These are phyloP conservation scores for Beauveria bassiana DNA, from an alignment of 2,329 filamentous ascomycete genomes.

Conservation along the genomic window DNA sequence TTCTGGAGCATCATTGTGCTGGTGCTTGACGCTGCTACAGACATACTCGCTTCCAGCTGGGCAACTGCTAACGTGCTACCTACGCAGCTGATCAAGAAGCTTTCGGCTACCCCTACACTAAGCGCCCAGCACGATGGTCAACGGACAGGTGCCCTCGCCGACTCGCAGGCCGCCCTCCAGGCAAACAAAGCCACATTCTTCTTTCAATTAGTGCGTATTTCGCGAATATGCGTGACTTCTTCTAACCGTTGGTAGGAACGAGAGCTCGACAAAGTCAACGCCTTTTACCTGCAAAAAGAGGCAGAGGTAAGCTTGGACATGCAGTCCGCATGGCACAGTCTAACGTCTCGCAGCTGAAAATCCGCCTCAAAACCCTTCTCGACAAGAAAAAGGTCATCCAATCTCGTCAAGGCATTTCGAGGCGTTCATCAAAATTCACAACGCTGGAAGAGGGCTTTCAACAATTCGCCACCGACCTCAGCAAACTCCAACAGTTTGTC, in stretches of 20 bases:
- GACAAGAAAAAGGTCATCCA: slow-evolving; percentile 94
- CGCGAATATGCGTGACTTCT: slow-evolving; percentile 19
- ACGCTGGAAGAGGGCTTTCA: slow-evolving; percentile 95
- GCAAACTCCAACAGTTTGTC: slow-evolving; percentile 97
- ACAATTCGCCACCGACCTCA: slow-evolving; percentile 91
- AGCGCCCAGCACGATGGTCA: slow-evolving; percentile 62
- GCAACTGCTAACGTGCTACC: slow-evolving; percentile 7
- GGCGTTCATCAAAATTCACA: slow-evolving; percentile 87
- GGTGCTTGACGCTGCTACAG: background rate
- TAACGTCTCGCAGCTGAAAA: slow-evolving; percentile 61
- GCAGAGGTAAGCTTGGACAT: slow-evolving; percentile 62
- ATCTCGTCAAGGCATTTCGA: slow-evolving; percentile 70
- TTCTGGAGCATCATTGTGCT: background rate
- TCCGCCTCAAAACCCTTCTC: slow-evolving; percentile 82
- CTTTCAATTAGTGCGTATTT: slow-evolving; percentile 73
- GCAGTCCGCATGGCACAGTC: background rate
- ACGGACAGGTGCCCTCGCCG: slow-evolving; percentile 41
- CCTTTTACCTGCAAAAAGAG: slow-evolving; percentile 95
- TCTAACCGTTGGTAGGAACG: slow-evolving; percentile 62
- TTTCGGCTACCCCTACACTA: slow-evolving; percentile 84
- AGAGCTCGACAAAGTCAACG: slow-evolving; percentile 97
- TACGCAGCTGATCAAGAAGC: slow-evolving; percentile 91
- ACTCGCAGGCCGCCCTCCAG: slow-evolving; percentile 84
- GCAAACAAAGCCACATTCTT: slow-evolving; percentile 99
- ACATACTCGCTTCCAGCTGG: too few relatives aligned